These are phyloP conservation scores for Adansonia grandidieri DNA, from an alignment of 441 rosid species.

Conservation along the genomic window DNA sequence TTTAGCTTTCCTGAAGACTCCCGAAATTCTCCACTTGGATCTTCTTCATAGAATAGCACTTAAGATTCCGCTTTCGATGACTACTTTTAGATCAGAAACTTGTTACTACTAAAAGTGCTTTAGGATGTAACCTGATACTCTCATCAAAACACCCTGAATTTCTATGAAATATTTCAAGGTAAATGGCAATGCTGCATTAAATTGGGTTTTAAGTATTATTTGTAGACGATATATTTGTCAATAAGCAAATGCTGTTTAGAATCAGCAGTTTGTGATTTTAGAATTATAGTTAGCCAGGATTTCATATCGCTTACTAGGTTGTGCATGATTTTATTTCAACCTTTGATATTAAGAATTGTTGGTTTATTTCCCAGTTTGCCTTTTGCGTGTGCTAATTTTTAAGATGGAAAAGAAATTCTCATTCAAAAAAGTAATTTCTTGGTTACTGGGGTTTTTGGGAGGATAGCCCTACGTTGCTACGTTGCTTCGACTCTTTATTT, in stretches of 20 bases:
- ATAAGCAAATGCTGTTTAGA: conserved; percentile 5
- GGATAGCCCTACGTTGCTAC: too few species aligned
- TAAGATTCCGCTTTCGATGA: not conserved
- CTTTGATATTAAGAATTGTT: not conserved
- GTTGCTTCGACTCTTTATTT: too few species aligned
- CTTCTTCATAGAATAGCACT: not conserved
- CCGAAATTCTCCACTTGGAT: not conserved
- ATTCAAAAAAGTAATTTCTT: not conserved
- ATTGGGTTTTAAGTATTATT: not conserved
- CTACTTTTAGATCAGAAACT: not conserved
- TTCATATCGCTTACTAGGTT: not conserved
- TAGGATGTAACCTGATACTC: not conserved
- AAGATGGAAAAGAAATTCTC: not conserved
- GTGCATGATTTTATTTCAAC: not conserved
- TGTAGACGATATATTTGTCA: not conserved
- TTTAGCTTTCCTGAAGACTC: not conserved
- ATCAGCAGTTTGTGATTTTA: not conserved
- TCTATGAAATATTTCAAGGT: not conserved
- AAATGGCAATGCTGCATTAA: not conserved
- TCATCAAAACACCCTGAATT: not conserved
- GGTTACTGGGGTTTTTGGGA: conserved; percentile 1
- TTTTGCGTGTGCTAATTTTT: not conserved
- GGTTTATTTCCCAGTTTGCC: not conserved
- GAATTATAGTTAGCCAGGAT: not conserved
- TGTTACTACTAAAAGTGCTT: not conserved